Evolutionary conservation across 2,329 filamentous ascomycete genomes (phyloP).

Genomic region (Dichotomopilus funicola): DNA sequence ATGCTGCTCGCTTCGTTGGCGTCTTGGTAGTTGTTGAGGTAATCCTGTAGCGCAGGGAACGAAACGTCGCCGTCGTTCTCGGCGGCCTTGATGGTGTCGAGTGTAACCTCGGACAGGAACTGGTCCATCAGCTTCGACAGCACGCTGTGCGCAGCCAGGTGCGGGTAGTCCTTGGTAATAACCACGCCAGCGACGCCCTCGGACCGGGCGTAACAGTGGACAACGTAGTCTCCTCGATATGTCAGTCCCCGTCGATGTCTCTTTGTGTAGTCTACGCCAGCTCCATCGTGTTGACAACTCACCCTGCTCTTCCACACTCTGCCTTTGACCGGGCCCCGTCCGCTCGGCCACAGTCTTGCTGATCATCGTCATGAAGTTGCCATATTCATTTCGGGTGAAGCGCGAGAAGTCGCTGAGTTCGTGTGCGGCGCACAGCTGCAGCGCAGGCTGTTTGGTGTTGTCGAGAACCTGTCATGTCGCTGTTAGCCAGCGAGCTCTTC

Average conservation of each 20-base stretch:
- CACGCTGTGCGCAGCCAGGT: constrained; percentile 76
- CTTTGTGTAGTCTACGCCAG: not conserved
- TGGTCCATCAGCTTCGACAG: constrained; percentile 84
- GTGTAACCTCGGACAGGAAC: constrained; percentile 65
- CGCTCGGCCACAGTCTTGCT: constrained; percentile 81
- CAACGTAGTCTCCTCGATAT: constrained; percentile 52
- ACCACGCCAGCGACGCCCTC: constrained; percentile 71
- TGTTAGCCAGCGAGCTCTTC: constrained; percentile 11
- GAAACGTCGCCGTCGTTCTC: constrained; percentile 44
- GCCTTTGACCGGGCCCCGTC: constrained; percentile 69
- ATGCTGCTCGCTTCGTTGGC: constrained; percentile 86
- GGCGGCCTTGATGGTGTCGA: constrained; percentile 20
- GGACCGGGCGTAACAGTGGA: constrained; percentile 71
- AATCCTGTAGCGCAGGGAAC: constrained; percentile 73
- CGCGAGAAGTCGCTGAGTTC: constrained; percentile 26
- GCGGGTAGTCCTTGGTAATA: constrained; percentile 70
- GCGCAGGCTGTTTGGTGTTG: constrained; percentile 22
- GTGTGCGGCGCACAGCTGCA: constrained; percentile 23
- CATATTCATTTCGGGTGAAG: constrained; percentile 38
- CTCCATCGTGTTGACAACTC: constrained; percentile 21
- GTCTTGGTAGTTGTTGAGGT: constrained; percentile 70
- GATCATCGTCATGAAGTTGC: constrained; percentile 76
- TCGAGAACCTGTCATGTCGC: constrained; percentile 15
- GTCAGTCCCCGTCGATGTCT: constrained; percentile 4
- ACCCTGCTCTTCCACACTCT: constrained; percentile 80